Conservation (phyloP, 2,329 filamentous ascomycete species). For the Westerdykella ornata region DNA sequence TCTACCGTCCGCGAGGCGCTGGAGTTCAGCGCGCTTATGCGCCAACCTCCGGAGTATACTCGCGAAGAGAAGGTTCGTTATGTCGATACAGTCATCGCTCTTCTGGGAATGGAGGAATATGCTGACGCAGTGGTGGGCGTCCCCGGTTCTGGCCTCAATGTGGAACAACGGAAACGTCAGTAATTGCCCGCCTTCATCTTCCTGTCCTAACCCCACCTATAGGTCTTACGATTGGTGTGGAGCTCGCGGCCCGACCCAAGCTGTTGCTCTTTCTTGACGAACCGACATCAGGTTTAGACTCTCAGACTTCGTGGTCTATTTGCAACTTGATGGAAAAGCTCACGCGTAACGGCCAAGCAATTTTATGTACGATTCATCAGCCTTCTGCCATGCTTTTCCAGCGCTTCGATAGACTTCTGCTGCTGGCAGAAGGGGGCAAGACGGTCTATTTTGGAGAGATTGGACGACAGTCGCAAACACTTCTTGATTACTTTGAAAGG, state of each 20-base stretch:
- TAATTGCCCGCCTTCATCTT: constrained; percentile 52
- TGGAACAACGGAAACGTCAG: constrained; percentile 44
- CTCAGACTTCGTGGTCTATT: constrained; percentile 84
- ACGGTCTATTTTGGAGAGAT: constrained; percentile 74
- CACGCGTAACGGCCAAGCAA: constrained; percentile 69
- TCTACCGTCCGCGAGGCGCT: constrained; percentile 69
- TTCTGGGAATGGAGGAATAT: constrained; percentile 54
- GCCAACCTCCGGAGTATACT: constrained; percentile 49
- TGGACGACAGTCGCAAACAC: constrained; percentile 56
- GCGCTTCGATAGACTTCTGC: constrained; percentile 70
- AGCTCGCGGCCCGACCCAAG: constrained; percentile 68
- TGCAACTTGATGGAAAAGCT: constrained; percentile 76
- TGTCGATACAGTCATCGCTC: constrained; percentile 52
- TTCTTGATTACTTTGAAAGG: constrained; percentile 66
- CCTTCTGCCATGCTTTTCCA: constrained; percentile 87
- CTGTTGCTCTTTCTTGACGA: constrained; percentile 86
- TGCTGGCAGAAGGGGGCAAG: constrained; percentile 64
- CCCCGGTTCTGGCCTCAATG: constrained; percentile 49
- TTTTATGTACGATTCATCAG: constrained; percentile 90
- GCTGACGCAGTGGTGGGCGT: constrained; percentile 55
- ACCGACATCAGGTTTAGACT: constrained; percentile 69
- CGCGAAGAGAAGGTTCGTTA: constrained; percentile 53
- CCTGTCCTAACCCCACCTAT: constrained; percentile 64
- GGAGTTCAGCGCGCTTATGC: constrained; percentile 52
- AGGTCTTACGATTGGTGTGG: constrained; percentile 52